Conservation (phyloP, 2,329 filamentous ascomycete genomes). For the Pseudogymnoascus sp. region DNA sequence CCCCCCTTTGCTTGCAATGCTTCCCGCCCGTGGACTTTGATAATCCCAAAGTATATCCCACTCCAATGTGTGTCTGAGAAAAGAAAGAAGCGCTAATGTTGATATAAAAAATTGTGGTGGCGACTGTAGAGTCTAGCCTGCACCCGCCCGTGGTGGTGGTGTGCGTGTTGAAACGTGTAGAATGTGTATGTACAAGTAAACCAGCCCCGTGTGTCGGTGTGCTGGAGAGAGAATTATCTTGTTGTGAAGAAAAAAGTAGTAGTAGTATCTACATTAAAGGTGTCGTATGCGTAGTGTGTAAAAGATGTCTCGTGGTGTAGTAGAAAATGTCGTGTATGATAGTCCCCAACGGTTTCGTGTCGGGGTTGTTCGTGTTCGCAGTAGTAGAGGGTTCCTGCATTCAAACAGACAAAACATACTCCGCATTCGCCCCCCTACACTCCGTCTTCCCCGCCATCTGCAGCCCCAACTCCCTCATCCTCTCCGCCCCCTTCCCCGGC, state of each 20-base stretch:
- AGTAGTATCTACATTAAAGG: background rate
- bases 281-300: background rate
- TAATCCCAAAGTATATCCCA: background rate
- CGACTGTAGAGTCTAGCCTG: background rate
- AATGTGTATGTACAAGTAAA: background rate
- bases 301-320: no score
- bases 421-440: constrained; percentile 47
- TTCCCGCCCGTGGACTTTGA: background rate
- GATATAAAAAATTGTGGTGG: background rate
- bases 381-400: background rate
- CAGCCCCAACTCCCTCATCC: constrained; percentile 87
- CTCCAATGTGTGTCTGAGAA: background rate
- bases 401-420: constrained; percentile 66
- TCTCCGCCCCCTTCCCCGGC: constrained; percentile 80
- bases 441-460: constrained; percentile 74
- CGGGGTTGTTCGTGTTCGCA: background rate
- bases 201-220: background rate
- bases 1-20: background rate
- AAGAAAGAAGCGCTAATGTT: background rate
- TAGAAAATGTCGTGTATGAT: background rate
- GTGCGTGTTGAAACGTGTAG: background rate
- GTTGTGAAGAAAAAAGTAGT: background rate
- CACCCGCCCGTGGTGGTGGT: background rate
- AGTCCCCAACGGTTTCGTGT: no score
- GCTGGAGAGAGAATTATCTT: background rate